phyloP scores from a whole-genome alignment of 1,284 basidiomycete genomes.

The Irpex lacteus region DNA sequence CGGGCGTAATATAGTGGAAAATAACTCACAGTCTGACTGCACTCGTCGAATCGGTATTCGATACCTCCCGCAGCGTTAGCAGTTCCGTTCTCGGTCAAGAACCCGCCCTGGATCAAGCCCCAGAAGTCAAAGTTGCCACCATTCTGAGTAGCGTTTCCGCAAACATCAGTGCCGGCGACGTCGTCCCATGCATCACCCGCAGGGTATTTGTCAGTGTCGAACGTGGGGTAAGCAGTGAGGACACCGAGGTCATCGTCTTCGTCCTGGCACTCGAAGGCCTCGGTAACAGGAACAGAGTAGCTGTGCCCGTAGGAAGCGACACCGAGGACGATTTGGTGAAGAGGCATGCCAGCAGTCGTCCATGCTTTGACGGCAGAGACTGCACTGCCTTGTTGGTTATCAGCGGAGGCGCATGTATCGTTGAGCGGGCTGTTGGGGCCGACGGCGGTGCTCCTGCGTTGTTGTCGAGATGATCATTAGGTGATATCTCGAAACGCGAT shows the following conservation, averaged over 20 bases:
- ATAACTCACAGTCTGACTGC: conserved; percentile 63
- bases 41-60: conserved; percentile 53
- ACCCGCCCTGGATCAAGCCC: conserved; percentile 53
- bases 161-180: conserved; percentile 46
- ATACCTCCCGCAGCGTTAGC: conserved; percentile 39
- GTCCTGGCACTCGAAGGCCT: conserved; percentile 34
- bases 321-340: conserved; percentile 75
- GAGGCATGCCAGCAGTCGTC: conserved; percentile 78
- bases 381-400: conserved; percentile 71
- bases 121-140: conserved; percentile 59
- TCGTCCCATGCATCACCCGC: conserved; percentile 58
- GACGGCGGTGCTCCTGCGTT: conserved; percentile 37
- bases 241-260: conserved; percentile 19
- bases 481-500: background rate
- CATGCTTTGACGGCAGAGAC: conserved; percentile 71
- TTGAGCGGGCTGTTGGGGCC: conserved; percentile 85
- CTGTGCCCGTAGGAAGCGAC: conserved; percentile 77
- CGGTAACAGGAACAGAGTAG: conserved; percentile 41
- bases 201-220: conserved; percentile 41
- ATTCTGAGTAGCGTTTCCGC: conserved; percentile 43
- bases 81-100: conserved; percentile 51
- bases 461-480: background rate
- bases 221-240: conserved; percentile 49
- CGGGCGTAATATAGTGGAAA: background rate
- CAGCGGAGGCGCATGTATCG: conserved; percentile 66